These are phyloP conservation scores for Chaetomium strumarium DNA, from an alignment of 2,329 filamentous ascomycete genomes.

Conservation along the genomic window DNA sequence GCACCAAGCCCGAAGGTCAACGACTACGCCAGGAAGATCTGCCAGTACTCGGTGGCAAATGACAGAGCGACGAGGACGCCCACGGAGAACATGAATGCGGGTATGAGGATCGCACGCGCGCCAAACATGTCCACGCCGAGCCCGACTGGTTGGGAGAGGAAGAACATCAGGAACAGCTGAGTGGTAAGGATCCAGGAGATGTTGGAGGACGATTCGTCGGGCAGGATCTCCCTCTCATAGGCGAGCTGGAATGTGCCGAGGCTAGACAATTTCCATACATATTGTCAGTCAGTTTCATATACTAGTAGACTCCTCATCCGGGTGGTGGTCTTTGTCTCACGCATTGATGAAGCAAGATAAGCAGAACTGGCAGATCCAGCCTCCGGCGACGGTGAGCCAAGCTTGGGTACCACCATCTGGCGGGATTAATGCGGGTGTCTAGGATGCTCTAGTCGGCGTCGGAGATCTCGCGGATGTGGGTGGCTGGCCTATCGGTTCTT, in stretches of 20 bases:
- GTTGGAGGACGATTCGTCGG: slow-evolving; percentile 1
- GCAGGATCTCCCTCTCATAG: slow-evolving; percentile 7
- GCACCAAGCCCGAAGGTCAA: slow-evolving; percentile 3
- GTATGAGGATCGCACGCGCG: neutral
- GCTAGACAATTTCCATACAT: neutral
- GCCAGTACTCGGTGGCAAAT: slow-evolving; percentile 7
- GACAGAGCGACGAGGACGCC: slow-evolving; percentile 2
- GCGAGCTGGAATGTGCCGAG: slow-evolving; percentile 3
- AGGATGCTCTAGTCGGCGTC: neutral
- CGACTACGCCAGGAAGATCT: slow-evolving; percentile 4
- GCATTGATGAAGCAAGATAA: slow-evolving; percentile 5
- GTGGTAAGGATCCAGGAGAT: slow-evolving; percentile 6
- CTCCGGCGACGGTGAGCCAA: slow-evolving; percentile 1
- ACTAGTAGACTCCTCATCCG: too few species aligned
- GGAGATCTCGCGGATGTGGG: neutral
- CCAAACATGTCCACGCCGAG: slow-evolving; percentile 7
- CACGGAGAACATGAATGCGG: slow-evolving; percentile 7
- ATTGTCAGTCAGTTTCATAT: neutral
- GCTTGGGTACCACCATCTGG: neutral
- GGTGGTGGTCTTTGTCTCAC: neutral
- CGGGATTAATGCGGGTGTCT: neutral
- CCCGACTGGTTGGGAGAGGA: slow-evolving; percentile 4
- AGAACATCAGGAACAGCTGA: slow-evolving; percentile 6
- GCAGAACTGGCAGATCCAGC: slow-evolving; percentile 8
- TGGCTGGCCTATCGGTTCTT: neutral